Percentiles rank a stretch among this genome's conserved stretches.
Evolutionary conservation across 2,329 filamentous ascomycete genomes (phyloP).

Genomic region (Ceratocystis ficicola): DNA sequence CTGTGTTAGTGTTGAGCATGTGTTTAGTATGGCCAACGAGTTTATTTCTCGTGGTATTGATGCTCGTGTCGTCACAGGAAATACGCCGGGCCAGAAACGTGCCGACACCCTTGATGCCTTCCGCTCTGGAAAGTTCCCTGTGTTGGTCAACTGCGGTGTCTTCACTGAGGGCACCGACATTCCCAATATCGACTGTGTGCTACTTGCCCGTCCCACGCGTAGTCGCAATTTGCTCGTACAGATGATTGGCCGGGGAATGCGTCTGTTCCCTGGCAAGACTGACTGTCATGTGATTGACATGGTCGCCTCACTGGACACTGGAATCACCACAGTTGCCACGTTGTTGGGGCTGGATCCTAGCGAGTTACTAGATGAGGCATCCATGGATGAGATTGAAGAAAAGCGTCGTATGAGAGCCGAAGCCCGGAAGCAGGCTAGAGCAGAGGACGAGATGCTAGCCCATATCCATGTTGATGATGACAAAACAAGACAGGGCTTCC

Average conservation of each 20-base stretch:
- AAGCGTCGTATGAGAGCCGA: conserved; percentile 29
- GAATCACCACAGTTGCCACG: conserved; percentile 81
- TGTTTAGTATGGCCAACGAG: conserved; percentile 56
- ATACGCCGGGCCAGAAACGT: conserved; percentile 59
- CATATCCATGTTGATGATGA: too few relatives aligned
- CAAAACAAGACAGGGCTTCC: too few relatives aligned
- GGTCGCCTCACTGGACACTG: conserved; percentile 72
- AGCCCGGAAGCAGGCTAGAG: conserved; percentile 34
- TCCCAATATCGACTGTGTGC: conserved; percentile 86
- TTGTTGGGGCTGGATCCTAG: conserved; percentile 83
- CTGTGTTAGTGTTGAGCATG: conserved; percentile 81
- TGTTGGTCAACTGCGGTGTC: conserved; percentile 87
- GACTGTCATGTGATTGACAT: conserved; percentile 95
- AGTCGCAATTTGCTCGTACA: conserved; percentile 91
- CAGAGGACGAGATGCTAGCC: conserved; percentile 4
- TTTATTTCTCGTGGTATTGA: conserved; percentile 72
- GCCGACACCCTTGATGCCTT: conserved; percentile 64
- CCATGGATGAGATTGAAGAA: conserved; percentile 47
- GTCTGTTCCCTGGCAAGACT: conserved; percentile 64
- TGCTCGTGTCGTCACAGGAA: conserved; percentile 74
- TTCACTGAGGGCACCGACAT: conserved; percentile 98
- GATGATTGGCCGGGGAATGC: conserved; percentile 94
- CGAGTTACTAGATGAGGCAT: conserved; percentile 58
- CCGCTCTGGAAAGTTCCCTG: conserved; percentile 56
- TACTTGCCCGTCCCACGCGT: conserved; percentile 76